A percentile compares a stretch with the other conserved stretches of the same genome.
phyloP scores from a whole-genome alignment of 164 flowering plant genomes.

The Taxillus chinensis region DNA sequence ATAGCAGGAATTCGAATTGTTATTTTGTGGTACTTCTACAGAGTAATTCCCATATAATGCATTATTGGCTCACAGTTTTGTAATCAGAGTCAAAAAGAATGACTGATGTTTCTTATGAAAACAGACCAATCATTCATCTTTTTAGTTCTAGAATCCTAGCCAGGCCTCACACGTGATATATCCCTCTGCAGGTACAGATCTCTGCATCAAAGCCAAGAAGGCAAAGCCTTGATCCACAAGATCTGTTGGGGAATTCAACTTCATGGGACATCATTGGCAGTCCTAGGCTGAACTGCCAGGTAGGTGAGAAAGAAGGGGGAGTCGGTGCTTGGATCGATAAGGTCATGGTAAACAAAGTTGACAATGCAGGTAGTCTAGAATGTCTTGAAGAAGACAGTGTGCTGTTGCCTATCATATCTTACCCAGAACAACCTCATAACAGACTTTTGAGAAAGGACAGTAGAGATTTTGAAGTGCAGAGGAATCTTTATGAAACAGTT shows the following conservation, averaged over 20 bases:
- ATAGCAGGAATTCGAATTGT: too few species aligned
- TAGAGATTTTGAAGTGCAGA: slow-evolving; percentile 22
- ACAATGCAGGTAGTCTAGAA: slow-evolving; percentile 2
- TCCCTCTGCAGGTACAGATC: slow-evolving; percentile 12
- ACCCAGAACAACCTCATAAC: slow-evolving; percentile 16
- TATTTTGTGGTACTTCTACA: too few species aligned
- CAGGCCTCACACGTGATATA: background rate
- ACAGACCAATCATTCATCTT: too few species aligned
- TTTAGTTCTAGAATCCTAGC: background rate
- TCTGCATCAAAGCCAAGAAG: too few species aligned
- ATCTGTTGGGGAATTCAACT: too few species aligned
- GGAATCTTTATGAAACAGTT: slow-evolving; percentile 16
- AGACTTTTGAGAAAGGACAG: slow-evolving; percentile 20
- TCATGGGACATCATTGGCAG: too few species aligned
- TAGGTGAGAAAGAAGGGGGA: slow-evolving; percentile 21
- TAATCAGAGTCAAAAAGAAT: too few species aligned
- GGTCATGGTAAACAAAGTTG: slow-evolving; percentile 32
- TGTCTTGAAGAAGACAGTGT: slow-evolving; percentile 18
- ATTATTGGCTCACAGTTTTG: too few species aligned
- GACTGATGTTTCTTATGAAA: too few species aligned
- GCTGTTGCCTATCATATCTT: slow-evolving; percentile 16
- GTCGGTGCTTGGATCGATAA: slow-evolving; percentile 42
- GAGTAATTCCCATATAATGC: too few species aligned
- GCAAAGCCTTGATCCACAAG: too few species aligned
- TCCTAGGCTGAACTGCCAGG: slow-evolving; percentile 1